Conservation (phyloP, 1,139 yeast genomes). For the Kodamaea ohmeri region DNA sequence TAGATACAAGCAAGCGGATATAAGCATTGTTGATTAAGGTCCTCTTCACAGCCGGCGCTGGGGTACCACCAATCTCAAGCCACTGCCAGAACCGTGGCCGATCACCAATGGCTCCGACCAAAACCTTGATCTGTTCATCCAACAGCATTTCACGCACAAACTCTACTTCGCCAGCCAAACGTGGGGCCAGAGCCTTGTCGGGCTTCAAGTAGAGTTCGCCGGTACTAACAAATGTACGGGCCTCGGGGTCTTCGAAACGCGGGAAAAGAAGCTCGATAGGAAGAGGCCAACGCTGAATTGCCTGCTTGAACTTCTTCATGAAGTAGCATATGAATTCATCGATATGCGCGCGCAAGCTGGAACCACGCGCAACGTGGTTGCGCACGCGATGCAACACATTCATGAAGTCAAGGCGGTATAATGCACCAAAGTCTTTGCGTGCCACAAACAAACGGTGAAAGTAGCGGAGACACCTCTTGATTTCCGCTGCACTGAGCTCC, state of each 20-base stretch:
- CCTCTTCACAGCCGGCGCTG: slow-evolving; percentile 22
- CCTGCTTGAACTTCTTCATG: slow-evolving; percentile 57
- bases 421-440: slow-evolving; percentile 56
- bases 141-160: slow-evolving; percentile 32
- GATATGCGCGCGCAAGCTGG: slow-evolving; percentile 53
- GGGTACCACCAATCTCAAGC: slow-evolving; percentile 39
- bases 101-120: slow-evolving; percentile 51
- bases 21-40: slow-evolving; percentile 36
- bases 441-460: slow-evolving; percentile 69
- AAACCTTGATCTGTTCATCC: slow-evolving; percentile 42
- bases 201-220: slow-evolving; percentile 48
- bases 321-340: slow-evolving; percentile 66
- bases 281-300: slow-evolving; percentile 52
- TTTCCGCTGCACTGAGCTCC: slow-evolving; percentile 59
- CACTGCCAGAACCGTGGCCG: slow-evolving; percentile 41
- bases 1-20: slow-evolving; percentile 30
- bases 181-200: slow-evolving; percentile 21
- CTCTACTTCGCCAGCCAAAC: slow-evolving; percentile 37
- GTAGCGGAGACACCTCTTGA: slow-evolving; percentile 65
- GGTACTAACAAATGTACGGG: slow-evolving; percentile 38
- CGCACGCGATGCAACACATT: slow-evolving; percentile 33
- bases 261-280: slow-evolving; percentile 71
- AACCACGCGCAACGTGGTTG: slow-evolving; percentile 29
- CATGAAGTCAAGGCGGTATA: slow-evolving; percentile 77
- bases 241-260: slow-evolving; percentile 47